Conservation (phyloP, 306 rosid species). For the Fragaria nilgerrensis region DNA sequence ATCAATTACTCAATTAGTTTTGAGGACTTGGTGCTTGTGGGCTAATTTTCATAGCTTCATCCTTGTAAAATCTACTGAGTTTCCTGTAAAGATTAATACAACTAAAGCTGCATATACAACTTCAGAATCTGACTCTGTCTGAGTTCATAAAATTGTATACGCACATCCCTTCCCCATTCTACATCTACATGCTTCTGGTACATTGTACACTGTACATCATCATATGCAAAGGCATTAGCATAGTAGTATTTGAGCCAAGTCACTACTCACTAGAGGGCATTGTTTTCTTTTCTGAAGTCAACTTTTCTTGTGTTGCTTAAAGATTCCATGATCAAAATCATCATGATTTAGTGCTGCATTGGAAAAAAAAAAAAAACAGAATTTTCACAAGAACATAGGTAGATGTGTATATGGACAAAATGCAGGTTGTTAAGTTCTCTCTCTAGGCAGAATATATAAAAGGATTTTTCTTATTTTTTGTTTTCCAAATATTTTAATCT, state of each 20-base stretch:
- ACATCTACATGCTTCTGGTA: neutral
- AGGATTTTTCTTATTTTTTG: neutral
- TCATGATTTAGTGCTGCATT: neutral
- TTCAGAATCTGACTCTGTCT: neutral
- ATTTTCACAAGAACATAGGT: neutral
- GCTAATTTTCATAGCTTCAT: neutral
- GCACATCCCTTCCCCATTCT: neutral
- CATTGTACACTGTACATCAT: neutral
- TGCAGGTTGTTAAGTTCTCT: neutral
- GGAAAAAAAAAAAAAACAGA: neutral
- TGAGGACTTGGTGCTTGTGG: constrained; percentile 3
- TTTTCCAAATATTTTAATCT: too few species aligned
- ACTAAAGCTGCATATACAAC: neutral
- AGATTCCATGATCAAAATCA: neutral
- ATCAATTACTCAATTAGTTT: neutral
- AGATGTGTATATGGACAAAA: neutral
- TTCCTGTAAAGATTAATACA: neutral
- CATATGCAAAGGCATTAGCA: neutral
- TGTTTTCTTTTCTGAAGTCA: neutral
- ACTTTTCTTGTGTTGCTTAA: neutral
- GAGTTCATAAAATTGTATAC: neutral
- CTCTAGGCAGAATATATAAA: neutral
- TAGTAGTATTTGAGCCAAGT: neutral
- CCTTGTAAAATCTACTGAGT: neutral
- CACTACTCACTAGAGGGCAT: neutral